Percentiles rank a stretch among this genome's conserved stretches.
Conservation (phyloP, 768 basidiomycete species). For the Pleurotus tuber-regium region DNA sequence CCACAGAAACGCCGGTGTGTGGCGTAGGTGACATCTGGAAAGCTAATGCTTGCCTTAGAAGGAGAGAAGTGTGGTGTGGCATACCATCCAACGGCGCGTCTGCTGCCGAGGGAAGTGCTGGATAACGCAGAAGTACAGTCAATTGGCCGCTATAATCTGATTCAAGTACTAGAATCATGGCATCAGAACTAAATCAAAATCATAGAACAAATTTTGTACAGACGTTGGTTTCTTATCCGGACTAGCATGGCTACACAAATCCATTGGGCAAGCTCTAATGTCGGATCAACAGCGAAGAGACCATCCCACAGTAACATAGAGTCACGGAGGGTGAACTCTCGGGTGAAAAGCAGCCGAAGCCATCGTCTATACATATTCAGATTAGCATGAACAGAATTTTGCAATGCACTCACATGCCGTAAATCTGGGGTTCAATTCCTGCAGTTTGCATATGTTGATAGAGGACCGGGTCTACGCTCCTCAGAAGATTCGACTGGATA, state of each 20-base stretch:
- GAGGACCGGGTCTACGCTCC: constrained; percentile 75
- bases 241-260: constrained; percentile 94
- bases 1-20: constrained; percentile 71
- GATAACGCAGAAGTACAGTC: constrained; percentile 84
- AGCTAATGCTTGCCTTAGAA: constrained; percentile 81
- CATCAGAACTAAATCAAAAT: constrained; percentile 12
- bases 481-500: constrained; percentile 73
- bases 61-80: constrained; percentile 59
- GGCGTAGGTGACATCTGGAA: constrained; percentile 74
- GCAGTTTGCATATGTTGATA: constrained; percentile 72
- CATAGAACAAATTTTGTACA: constrained; percentile 27
- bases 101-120: constrained; percentile 42
- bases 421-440: constrained; percentile 94
- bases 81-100: constrained; percentile 28
- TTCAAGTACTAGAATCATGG: constrained; percentile 62
- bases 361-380: constrained; percentile 62
- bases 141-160: constrained; percentile 87
- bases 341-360: constrained; percentile 89
- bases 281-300: constrained; percentile 83
- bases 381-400: not conserved
- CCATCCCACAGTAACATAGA: constrained; percentile 95
- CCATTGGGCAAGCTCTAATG: constrained; percentile 78
- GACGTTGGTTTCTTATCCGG: constrained; percentile 86
- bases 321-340: constrained; percentile 81
- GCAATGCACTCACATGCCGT: constrained; percentile 73